These are phyloP conservation scores for Daldinia eschscholtzii DNA, from an alignment of 2,329 filamentous ascomycete genomes.

Conservation along the genomic window DNA sequence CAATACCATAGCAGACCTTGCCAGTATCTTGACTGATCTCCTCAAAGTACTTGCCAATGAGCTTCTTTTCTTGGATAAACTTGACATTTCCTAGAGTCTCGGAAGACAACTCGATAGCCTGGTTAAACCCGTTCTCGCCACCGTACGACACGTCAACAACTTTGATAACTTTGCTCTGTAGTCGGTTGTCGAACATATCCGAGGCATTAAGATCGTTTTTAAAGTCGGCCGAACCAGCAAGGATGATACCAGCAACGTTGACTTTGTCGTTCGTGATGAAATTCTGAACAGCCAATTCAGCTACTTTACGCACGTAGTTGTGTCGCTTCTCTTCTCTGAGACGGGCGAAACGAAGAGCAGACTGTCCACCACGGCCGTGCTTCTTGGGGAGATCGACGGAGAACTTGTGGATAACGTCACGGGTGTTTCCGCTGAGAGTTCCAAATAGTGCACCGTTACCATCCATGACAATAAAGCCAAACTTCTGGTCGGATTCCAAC, in stretches of 20 bases:
- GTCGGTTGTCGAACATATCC: conserved; percentile 94
- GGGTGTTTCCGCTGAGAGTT: conserved; percentile 95
- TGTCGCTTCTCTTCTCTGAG: conserved; percentile 99
- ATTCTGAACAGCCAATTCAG: conserved; percentile 97
- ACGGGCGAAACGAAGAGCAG: conserved; percentile 98
- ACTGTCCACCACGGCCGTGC: conserved; percentile 99
- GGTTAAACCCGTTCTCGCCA: conserved; percentile 99
- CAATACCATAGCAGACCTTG: conserved; percentile 97
- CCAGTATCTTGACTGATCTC: conserved; percentile 98
- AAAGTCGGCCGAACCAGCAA: conserved; percentile 98
- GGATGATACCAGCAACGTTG: conserved; percentile 94
- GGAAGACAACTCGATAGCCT: conserved; percentile 93
- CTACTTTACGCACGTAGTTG: conserved; percentile 99
- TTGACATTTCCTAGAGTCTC: conserved; percentile 99
- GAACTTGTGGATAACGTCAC: conserved; percentile 98
- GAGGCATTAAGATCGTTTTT: conserved; percentile 99
- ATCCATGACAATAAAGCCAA: conserved; percentile 99
- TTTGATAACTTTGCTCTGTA: conserved; percentile 97
- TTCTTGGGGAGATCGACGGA: conserved; percentile 99
- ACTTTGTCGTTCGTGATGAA: conserved; percentile 99
- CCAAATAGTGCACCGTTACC: conserved; percentile 98
- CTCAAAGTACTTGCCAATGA: conserved; percentile 98
- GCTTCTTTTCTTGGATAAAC: conserved; percentile 99
- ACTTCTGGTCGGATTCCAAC: conserved; percentile 98
- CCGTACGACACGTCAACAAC: conserved; percentile 99